A percentile compares a stretch with the other conserved stretches of the same genome.
Evolutionary conservation across 2,329 filamentous ascomycete species (phyloP).

Genomic region (Metarhizium sp.): DNA sequence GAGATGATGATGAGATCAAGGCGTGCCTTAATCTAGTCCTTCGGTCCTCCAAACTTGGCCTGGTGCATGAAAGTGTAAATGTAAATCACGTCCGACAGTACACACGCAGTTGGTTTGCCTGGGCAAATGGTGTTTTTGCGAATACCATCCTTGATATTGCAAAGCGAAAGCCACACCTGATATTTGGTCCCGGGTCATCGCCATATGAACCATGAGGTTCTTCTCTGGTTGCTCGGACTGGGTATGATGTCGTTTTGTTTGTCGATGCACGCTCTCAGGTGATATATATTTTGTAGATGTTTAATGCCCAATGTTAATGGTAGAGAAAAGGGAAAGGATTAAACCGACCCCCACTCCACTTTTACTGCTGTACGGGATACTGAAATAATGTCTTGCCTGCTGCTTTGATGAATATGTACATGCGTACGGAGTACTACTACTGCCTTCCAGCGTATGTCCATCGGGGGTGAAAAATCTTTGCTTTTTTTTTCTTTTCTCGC

Average conservation of each 20-base stretch:
- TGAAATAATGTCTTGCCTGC: no score
- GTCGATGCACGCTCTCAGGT: neutral
- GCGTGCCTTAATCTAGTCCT: constrained; percentile 66
- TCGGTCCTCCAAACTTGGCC: constrained; percentile 62
- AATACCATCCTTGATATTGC: constrained; percentile 86
- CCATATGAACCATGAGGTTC: constrained; percentile 42
- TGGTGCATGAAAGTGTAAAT: constrained; percentile 88
- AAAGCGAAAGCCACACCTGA: constrained; percentile 75
- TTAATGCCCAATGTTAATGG: no score
- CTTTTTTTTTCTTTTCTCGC: no score
- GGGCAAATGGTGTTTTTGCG: constrained; percentile 95
- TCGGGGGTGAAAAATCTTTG: no score
- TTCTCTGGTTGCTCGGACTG: no score
- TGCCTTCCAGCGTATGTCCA: no score
- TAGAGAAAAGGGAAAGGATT: no score
- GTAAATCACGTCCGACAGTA: constrained; percentile 60
- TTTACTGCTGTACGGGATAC: no score
- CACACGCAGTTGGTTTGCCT: constrained; percentile 91
- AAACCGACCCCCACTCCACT: no score
- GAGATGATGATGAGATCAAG: constrained; percentile 74
- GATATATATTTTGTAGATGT: neutral
- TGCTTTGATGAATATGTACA: no score
- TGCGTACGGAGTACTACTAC: no score
- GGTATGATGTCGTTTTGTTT: neutral
- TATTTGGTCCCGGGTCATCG: constrained; percentile 60